Base-by-base conservation (phyloP, 2,329 filamentous ascomycete species). In the Aspergillus eucalypticola region DNA sequence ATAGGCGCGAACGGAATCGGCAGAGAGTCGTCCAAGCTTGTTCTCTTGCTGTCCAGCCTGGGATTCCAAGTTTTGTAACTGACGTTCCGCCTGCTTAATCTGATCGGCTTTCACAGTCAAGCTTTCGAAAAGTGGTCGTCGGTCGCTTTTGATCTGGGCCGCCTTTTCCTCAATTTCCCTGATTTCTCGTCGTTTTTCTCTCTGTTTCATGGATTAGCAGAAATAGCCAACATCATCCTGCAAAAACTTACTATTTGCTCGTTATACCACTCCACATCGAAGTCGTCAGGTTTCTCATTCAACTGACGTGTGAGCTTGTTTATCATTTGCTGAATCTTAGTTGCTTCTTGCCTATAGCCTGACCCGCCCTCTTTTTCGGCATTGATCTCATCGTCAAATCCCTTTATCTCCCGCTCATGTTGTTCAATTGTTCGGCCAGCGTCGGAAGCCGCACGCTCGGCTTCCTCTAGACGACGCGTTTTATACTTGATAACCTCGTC, bases 41-140 rank as follows among this genome's bases (percentile, higher is more conserved):
- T 78, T 85, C 58, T 90, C 80, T 66, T 91, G 88, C 69, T 90
- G 89, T 5, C 92, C 93, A 61, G 88, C 82, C 67, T 90, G 86
- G 1, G 91, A 94, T 53, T 91, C 83, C 13, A 96, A 81, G 17
- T 79, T 83, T 23, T 80, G 74, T 21, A 91, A 73, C 15, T 87
- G 83, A 2, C 69, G 66, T 64, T 85, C 67, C 5, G 75, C 75
- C n/a, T 78, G 69, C 7, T 73, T 65, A 15, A 82, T 76, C 46
- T 78, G 74, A 5, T 70, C 48, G 5, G 73, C 64, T 49, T 73
- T 74, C 27, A 77, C 71, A 2, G 61, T 64, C 1, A 82, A 70
- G 27, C 78, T 72, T 2, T 69, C 67, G 2, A 77, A 53, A 10
- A 73, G 50, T 41, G 66, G 67, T n/a, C 42, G 17, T 52, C 69